phyloP scores from a whole-genome alignment of 345 rosid species.

The Lepidium aucheri region DNA sequence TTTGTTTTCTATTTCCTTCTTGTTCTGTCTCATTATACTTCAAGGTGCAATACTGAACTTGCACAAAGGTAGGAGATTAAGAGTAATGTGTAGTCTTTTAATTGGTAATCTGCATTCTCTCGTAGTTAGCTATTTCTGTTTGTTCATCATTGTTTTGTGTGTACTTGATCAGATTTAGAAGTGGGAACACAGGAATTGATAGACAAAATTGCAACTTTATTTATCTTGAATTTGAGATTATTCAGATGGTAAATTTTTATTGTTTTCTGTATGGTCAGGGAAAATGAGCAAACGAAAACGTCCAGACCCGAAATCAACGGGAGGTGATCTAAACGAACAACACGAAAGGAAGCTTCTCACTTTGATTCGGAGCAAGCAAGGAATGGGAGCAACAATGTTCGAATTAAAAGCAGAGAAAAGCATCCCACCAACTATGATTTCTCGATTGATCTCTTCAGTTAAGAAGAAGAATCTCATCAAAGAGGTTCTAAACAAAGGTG shows the following conservation, averaged over 20 bases:
- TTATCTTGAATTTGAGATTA: not conserved
- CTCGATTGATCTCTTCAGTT: constrained; percentile 41
- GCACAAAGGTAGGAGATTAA: not conserved
- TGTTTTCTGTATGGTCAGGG: not conserved
- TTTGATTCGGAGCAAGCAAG: constrained; percentile 46
- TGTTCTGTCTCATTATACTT: not conserved
- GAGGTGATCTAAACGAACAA: constrained; percentile 29
- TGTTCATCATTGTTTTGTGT: not conserved
- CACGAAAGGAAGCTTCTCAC: constrained; percentile 41
- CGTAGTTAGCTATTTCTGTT: not conserved
- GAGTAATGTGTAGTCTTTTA: not conserved
- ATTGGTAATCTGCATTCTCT: not conserved
- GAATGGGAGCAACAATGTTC: constrained; percentile 43
- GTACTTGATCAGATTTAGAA: not conserved
- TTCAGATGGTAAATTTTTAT: not conserved
- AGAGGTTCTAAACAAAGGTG: constrained; percentile 49
- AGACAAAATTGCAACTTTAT: no score
- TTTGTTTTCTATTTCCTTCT: constrained; percentile 20
- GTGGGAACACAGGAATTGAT: not conserved
- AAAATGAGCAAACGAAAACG: constrained; percentile 46
- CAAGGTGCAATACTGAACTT: not conserved
- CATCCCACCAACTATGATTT: constrained; percentile 25
- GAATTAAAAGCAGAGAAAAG: constrained; percentile 45
- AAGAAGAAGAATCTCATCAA: constrained; percentile 43
- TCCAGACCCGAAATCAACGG: constrained; percentile 30